Evolutionary conservation across 2,329 filamentous ascomycete species (phyloP).

Genomic region (Monosporascus cannonballus): DNA sequence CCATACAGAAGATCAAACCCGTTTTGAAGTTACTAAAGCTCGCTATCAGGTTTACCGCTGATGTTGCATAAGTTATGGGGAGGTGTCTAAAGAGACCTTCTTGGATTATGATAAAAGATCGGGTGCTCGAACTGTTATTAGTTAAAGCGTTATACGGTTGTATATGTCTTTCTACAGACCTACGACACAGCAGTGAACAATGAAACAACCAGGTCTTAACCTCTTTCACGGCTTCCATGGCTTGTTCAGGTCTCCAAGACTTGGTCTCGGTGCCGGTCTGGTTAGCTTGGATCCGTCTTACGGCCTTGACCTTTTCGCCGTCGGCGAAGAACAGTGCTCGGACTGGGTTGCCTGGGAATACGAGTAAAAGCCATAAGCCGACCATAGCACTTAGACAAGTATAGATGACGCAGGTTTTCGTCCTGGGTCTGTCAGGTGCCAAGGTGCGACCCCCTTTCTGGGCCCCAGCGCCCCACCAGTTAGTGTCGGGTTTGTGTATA

Average conservation of each 20-base stretch:
- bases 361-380: neutral
- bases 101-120: no score
- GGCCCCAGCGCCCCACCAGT: no score
- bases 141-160: no score
- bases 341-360: conserved; percentile 3
- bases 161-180: no score
- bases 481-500: no score
- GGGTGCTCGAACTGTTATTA: no score
- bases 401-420: conserved; percentile 2
- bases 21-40: conserved; percentile 2
- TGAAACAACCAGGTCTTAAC: conserved; percentile 4
- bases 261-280: conserved; percentile 6
- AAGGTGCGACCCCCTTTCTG: no score
- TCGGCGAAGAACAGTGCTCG: conserved; percentile 1
- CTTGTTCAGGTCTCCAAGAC: conserved; percentile 3
- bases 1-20: conserved; percentile 1
- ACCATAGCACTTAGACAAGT: neutral
- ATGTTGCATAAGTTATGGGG: neutral
- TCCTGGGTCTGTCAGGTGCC: no score
- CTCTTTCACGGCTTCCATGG: conserved; percentile 1
- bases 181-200: conserved; percentile 3
- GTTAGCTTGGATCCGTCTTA: conserved; percentile 2
- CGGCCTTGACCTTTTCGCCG: conserved; percentile 2
- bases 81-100: no score
- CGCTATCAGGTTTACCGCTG: neutral